A percentile compares a stretch with the other conserved stretches of the same genome.
phyloP scores from a whole-genome alignment of 2,329 filamentous ascomycete species.

The Penicillium sp. region DNA sequence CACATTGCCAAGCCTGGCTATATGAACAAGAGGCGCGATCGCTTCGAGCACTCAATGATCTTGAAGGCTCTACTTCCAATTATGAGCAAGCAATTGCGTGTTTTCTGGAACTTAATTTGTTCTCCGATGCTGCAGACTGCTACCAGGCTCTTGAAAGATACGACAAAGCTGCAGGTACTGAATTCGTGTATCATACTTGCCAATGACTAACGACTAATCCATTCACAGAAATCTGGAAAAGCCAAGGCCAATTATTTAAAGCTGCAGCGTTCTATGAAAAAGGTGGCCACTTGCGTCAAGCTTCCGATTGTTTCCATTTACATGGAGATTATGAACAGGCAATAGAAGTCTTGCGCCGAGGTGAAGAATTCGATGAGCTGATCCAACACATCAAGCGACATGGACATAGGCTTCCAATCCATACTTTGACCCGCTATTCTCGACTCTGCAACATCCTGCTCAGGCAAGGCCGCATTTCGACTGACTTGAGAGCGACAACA shows the following conservation, averaged over 20 bases:
- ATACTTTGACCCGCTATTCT: constrained; percentile 10
- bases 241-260: constrained; percentile 6
- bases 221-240: constrained; percentile 14
- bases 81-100: constrained; percentile 11
- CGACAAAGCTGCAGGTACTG: constrained; percentile 16
- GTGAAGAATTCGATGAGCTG: constrained; percentile 16
- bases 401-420: constrained; percentile 1
- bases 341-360: constrained; percentile 15
- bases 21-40: constrained; percentile 14
- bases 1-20: constrained; percentile 11
- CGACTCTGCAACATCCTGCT: constrained; percentile 20
- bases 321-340: constrained; percentile 16
- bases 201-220: not conserved
- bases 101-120: constrained; percentile 8
- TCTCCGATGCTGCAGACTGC: constrained; percentile 6
- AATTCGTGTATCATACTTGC: not conserved
- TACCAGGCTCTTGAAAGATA: constrained; percentile 15
- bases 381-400: constrained; percentile 17
- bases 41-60: constrained; percentile 4
- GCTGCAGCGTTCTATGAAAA: constrained; percentile 17
- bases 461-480: constrained; percentile 18
- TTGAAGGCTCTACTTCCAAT: constrained; percentile 3
- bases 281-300: constrained; percentile 7
- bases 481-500: constrained; percentile 9
- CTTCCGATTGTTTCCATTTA: constrained; percentile 14